Evolutionary conservation across 2,329 filamentous ascomycete genomes (phyloP).

Genomic region (Apiospora rasikravindrae): DNA sequence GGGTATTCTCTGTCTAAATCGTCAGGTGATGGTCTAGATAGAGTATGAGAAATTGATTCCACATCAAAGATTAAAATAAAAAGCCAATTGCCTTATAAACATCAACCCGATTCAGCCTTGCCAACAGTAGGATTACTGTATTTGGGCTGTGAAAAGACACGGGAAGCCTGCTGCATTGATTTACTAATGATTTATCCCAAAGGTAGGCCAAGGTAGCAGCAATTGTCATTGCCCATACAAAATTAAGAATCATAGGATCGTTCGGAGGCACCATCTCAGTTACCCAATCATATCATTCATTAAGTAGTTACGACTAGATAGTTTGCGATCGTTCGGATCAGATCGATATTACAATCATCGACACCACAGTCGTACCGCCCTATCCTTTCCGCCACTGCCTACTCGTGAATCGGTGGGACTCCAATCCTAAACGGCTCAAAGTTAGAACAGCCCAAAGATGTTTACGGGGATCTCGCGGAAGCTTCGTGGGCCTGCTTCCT

Average conservation of each 20-base stretch:
- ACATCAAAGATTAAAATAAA: too few relatives aligned
- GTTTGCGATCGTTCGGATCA: background rate
- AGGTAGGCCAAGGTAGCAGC: too few relatives aligned
- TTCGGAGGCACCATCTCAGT: background rate
- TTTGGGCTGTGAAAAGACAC: too few relatives aligned
- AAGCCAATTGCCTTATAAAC: background rate
- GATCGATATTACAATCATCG: conserved; percentile 48
- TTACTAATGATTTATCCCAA: too few relatives aligned
- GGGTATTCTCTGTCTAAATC: background rate
- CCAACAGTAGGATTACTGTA: too few relatives aligned
- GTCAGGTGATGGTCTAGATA: background rate
- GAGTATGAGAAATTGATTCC: background rate
- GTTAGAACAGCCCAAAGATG: background rate
- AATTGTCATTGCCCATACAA: too few relatives aligned
- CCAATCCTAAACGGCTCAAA: conserved; percentile 68
- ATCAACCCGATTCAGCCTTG: too few relatives aligned
- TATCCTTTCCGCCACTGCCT: conserved; percentile 92
- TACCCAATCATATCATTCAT: background rate
- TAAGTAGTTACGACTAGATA: background rate
- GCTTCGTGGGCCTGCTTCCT: too few relatives aligned
- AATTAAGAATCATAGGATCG: too few relatives aligned
- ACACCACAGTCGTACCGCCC: conserved; percentile 71
- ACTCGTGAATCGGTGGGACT: conserved; percentile 88
- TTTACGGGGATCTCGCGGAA: background rate
- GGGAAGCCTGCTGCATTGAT: too few relatives aligned